Percentiles rank a stretch among this genome's conserved stretches.
These are phyloP conservation scores for Candida tammaniensis DNA, from an alignment of 805 yeast genomes.

Conservation along the genomic window DNA sequence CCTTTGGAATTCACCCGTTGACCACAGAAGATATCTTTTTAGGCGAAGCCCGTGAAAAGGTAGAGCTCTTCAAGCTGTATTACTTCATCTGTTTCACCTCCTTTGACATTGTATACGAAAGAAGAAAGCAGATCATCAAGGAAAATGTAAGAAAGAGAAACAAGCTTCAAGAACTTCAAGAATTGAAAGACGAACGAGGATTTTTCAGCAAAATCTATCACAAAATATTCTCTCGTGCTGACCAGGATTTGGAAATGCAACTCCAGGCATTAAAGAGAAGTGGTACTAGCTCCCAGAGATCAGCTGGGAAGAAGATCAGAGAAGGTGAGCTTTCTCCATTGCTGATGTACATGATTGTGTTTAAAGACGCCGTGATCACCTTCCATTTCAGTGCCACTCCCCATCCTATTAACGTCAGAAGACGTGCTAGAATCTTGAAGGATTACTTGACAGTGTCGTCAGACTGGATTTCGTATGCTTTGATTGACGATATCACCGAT, in stretches of 20 bases:
- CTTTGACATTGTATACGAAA: conserved; percentile 67
- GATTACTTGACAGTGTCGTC: conserved; percentile 89
- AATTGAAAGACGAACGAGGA: conserved; percentile 17
- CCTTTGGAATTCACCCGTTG: conserved; percentile 93
- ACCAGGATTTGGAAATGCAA: not conserved
- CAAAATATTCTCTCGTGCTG: conserved; percentile 9
- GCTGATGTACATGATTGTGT: conserved; percentile 90
- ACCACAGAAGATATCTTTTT: conserved; percentile 93
- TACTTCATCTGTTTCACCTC: conserved; percentile 82
- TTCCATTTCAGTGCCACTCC: conserved; percentile 95
- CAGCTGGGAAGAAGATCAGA: conserved; percentile 31
- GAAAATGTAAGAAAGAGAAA: conserved; percentile 40
- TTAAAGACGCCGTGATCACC: conserved; percentile 85
- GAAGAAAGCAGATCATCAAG: conserved; percentile 49
- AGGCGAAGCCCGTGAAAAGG: conserved; percentile 94
- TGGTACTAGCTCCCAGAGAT: conserved; percentile 16
- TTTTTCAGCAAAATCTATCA: conserved; percentile 4
- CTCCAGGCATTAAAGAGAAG: conserved; percentile 1
- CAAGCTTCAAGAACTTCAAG: conserved; percentile 37
- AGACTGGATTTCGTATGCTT: conserved; percentile 96
- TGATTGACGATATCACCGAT: conserved; percentile 95
- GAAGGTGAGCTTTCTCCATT: conserved; percentile 76
- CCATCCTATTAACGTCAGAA: conserved; percentile 91
- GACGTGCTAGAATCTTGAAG: conserved; percentile 82
- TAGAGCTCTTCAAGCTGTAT: conserved; percentile 86